These are phyloP conservation scores for Coemansia aciculifera DNA, from an alignment of 192 early-diverging fungal genomes.

Conservation along the genomic window DNA sequence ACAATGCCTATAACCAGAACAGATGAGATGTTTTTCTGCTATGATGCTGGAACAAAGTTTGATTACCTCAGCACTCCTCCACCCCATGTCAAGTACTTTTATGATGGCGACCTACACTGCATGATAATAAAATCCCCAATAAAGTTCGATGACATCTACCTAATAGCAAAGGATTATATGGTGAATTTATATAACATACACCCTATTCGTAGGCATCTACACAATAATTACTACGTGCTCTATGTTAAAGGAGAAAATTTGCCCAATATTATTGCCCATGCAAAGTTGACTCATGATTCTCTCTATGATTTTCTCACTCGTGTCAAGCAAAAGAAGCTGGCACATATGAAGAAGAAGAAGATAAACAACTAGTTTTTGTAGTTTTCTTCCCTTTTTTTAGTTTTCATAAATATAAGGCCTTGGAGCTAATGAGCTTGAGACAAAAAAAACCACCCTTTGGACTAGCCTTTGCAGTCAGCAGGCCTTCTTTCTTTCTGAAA, in stretches of 20 bases:
- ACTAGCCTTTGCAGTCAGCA: too few species aligned
- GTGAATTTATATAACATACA: background rate
- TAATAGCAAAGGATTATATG: background rate
- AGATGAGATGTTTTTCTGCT: background rate
- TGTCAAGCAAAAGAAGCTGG: background rate
- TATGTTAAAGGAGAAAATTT: background rate
- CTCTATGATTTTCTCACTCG: background rate
- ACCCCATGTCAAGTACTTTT: background rate
- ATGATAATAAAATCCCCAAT: background rate
- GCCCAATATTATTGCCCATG: background rate
- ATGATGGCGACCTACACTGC: background rate
- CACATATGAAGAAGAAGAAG: background rate
- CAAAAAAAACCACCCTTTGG: too few species aligned
- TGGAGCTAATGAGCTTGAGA: too few species aligned
- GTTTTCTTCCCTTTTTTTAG: too few species aligned
- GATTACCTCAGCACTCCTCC: background rate
- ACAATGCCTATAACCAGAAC: background rate
- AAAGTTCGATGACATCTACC: background rate
- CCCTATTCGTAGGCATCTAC: background rate
- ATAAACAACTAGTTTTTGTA: background rate
- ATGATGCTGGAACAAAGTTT: background rate
- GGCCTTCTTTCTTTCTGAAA: too few species aligned
- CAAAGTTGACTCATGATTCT: background rate
- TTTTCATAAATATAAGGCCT: too few species aligned
- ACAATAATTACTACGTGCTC: background rate